phyloP scores from a whole-genome alignment of 805 yeast genomes.

The Metschnikowia kofuensis region DNA sequence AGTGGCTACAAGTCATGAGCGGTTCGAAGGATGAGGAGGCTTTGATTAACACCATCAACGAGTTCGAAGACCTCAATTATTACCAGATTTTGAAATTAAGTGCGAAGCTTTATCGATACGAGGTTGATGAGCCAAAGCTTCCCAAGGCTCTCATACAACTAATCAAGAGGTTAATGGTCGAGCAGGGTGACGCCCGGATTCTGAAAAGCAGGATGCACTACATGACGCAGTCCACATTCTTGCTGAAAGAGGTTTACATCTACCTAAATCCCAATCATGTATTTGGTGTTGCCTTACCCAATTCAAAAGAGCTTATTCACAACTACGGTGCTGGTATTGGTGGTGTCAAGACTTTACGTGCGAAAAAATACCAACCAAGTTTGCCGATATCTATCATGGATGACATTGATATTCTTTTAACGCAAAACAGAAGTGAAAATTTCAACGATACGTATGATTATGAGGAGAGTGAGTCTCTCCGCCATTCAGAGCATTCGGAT shows the following conservation, averaged over 20 bases:
- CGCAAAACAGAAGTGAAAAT: constrained; percentile 26
- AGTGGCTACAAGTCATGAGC: constrained; percentile 87
- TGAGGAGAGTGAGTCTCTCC: constrained; percentile 25
- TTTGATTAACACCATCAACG: constrained; percentile 50
- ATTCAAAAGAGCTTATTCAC: constrained; percentile 65
- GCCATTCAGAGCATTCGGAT: constrained; percentile 21
- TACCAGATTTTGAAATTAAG: constrained; percentile 67
- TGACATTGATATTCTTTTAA: constrained; percentile 59
- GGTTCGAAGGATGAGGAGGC: constrained; percentile 65
- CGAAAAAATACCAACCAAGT: constrained; percentile 64
- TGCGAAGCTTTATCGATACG: constrained; percentile 73
- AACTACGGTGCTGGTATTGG: constrained; percentile 77
- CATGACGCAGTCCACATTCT: constrained; percentile 39
- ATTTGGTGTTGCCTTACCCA: constrained; percentile 65
- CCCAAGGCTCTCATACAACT: constrained; percentile 36
- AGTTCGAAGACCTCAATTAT: constrained; percentile 59
- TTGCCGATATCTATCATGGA: constrained; percentile 70
- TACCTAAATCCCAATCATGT: constrained; percentile 52
- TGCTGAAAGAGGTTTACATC: constrained; percentile 40
- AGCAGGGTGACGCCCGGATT: constrained; percentile 39
- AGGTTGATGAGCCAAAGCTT: constrained; percentile 71
- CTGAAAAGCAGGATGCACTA: constrained; percentile 27
- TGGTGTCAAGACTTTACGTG: constrained; percentile 52
- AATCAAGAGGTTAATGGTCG: constrained; percentile 30
- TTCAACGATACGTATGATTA: constrained; percentile 32